These are phyloP conservation scores for Malus fusca DNA, from an alignment of 306 rosid species.

Conservation along the genomic window DNA sequence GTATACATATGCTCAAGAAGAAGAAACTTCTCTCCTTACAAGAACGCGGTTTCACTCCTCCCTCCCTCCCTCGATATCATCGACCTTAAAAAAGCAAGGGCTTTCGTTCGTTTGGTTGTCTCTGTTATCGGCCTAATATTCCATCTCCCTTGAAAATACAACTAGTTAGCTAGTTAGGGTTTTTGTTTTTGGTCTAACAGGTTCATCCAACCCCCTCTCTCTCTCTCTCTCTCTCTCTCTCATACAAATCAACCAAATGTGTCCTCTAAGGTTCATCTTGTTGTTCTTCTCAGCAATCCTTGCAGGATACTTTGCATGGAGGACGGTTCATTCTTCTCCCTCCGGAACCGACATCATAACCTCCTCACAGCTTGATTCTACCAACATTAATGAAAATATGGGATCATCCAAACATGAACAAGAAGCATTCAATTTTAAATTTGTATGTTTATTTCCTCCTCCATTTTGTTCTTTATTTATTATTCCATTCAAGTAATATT, in stretches of 20 bases:
- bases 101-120: not conserved
- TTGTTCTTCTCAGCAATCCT: conserved; percentile 59
- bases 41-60: not conserved
- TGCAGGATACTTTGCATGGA: conserved; percentile 66
- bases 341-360: conserved; percentile 17
- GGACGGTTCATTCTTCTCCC: conserved; percentile 34
- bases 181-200: not conserved
- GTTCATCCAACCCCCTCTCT: not conserved
- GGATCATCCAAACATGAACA: conserved; percentile 12
- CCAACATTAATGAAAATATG: not conserved
- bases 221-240: not conserved
- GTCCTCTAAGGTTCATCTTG: conserved; percentile 70
- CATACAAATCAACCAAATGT: conserved; percentile 25
- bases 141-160: not conserved
- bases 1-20: not conserved
- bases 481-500: not conserved
- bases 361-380: not conserved
- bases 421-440: conserved; percentile 15
- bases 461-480: not conserved
- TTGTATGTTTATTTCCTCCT: conserved; percentile 17
- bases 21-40: not conserved
- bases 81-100: not conserved
- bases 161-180: not conserved
- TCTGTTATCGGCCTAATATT: not conserved
- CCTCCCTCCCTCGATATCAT: not conserved